Base-by-base conservation (phyloP, 148 eudicot genomes). In the Amaranthus hypochondriacus region DNA sequence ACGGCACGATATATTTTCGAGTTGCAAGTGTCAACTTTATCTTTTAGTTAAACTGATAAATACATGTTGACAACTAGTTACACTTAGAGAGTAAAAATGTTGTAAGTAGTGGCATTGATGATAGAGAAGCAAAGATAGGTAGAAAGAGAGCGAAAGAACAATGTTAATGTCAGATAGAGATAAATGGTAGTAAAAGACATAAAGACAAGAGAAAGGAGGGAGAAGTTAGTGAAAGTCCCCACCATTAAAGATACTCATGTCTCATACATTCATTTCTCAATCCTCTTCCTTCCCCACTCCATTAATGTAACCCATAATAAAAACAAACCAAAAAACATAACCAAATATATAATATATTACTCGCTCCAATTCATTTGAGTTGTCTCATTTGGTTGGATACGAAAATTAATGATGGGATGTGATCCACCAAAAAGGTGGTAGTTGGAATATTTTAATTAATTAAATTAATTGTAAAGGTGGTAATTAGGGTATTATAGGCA, bases 181-280 rank as follows among this genome's bases (percentile, higher is more conserved):
- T 28, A 11, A n/a, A 60, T 18, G 53, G 14, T 51, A 46, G 44
- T 7, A 9, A 50, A 51, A 57, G 39, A 18, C 77, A 74, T 44
- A 74, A 46, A n/a, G 60, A 66, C 71, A 66, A 66, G 47, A 47
- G 14, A 51, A 9, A 52, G 55, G 39, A 9, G 46, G 43, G 43
- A 62, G 68, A 58, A 62, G 69, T 39, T 51, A 13, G 60, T 65
- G 43, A 59, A 66, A 74, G 63, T 63, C 77, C 39, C 77, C 77
- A 74, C 77, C 55, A 65, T 48, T 28, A 28, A 74, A 65, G 77
- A 74, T 74, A 74, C 77, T 15, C 47, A 13, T 74, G 77, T 74
- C 71, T 74, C 76, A 46, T 51, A 49, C 42, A 39, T 53, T 63
- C 49, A 7, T 43, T 39, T 39, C 43, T 52, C 12, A 63, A 39